Conservation (phyloP, 2,329 filamentous ascomycete species). For the Pseudonectria foliicola region DNA sequence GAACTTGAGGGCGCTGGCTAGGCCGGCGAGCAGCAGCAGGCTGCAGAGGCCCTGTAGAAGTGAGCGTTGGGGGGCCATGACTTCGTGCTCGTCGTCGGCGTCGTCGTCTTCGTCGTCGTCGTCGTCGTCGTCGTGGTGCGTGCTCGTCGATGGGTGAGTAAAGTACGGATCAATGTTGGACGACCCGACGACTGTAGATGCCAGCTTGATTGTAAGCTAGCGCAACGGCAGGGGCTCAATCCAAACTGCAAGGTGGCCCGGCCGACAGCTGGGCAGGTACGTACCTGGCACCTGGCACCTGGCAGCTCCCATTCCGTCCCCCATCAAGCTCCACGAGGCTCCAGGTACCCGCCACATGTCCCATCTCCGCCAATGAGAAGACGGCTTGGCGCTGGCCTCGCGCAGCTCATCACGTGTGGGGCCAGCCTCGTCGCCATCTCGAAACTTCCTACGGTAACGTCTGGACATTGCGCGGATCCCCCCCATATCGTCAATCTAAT, state of each 20-base stretch:
- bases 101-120: slow-evolving; percentile 4
- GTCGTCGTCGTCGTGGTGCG: slow-evolving; percentile 4
- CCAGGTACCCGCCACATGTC: too few species aligned
- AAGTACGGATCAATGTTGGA: slow-evolving; percentile 1
- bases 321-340: too few species aligned
- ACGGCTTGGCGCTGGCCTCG: slow-evolving; percentile 16
- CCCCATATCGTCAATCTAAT: slow-evolving; percentile 1
- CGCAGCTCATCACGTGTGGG: slow-evolving; percentile 22
- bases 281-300: too few species aligned
- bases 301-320: too few species aligned
- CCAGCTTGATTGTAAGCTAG: slow-evolving; percentile 8
- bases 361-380: slow-evolving; percentile 12
- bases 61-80: slow-evolving; percentile 44
- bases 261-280: slow-evolving; percentile 13
- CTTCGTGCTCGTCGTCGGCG: slow-evolving; percentile 3
- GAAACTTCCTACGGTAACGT: slow-evolving; percentile 11
- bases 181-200: slow-evolving; percentile 4
- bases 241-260: slow-evolving; percentile 27
- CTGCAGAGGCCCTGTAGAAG: slow-evolving; percentile 53
- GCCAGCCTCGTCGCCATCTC: slow-evolving; percentile 22
- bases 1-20: slow-evolving; percentile 76
- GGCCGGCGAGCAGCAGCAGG: slow-evolving; percentile 47
- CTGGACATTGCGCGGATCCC: slow-evolving; percentile 4
- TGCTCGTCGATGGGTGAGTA: neutral
- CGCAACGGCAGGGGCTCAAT: slow-evolving; percentile 12